These are phyloP conservation scores for Fistulinella cinereoalba DNA, from an alignment of 1,284 basidiomycete species.

Conservation along the genomic window DNA sequence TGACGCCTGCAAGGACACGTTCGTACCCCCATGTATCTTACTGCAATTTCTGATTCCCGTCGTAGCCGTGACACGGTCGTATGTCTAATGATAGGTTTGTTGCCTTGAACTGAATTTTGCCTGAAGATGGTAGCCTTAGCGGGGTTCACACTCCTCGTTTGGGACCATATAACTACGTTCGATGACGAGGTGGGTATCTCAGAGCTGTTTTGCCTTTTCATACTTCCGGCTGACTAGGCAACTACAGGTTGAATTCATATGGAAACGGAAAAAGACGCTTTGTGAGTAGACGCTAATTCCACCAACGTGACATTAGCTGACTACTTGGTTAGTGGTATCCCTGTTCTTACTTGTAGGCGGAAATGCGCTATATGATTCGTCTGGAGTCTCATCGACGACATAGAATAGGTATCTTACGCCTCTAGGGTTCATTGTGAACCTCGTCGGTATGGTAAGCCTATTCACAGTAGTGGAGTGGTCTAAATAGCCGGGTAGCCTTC, in stretches of 20 bases:
- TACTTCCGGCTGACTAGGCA: background rate
- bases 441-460: too few relatives aligned
- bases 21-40: background rate
- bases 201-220: background rate
- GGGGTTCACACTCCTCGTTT: constrained; percentile 43
- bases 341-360: constrained; percentile 39
- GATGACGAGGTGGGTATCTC: constrained; percentile 36
- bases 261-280: constrained; percentile 36
- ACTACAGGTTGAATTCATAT: constrained; percentile 38
- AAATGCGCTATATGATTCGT: background rate
- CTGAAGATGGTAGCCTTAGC: constrained; percentile 42
- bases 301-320: background rate
- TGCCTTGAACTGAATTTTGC: background rate
- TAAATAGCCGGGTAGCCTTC: too few relatives aligned
- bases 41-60: background rate
- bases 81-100: background rate
- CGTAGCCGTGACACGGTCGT: constrained; percentile 15
- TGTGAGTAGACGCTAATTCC: constrained; percentile 24
- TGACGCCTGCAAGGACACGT: constrained; percentile 5
- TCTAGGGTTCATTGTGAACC: constrained; percentile 42
- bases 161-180: constrained; percentile 47
- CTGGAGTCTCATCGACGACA: background rate
- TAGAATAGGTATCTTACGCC: constrained; percentile 46
- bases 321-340: constrained; percentile 28
- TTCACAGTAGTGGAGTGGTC: too few relatives aligned